phyloP scores from a whole-genome alignment of 371 early-diverging fungal species.

The Apophysomyces elegans region DNA sequence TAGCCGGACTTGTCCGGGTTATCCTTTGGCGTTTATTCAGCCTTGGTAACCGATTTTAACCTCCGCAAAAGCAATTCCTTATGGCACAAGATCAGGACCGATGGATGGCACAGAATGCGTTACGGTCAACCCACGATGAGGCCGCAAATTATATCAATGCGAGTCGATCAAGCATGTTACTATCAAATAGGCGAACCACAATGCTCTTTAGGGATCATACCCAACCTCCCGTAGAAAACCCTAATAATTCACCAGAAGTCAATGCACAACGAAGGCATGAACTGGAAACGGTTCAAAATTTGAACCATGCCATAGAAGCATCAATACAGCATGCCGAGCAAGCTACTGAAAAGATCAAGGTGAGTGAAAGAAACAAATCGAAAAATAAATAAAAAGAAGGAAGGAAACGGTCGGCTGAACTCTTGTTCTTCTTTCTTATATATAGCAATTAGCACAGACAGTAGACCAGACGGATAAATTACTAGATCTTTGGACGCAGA shows the following conservation, averaged over 20 bases:
- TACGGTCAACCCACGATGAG: neutral
- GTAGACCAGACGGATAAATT: constrained; percentile 42
- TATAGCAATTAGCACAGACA: constrained; percentile 32
- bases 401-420: too few relatives aligned
- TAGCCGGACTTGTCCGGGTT: too few relatives aligned
- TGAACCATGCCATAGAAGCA: constrained; percentile 32
- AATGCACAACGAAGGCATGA: constrained; percentile 36
- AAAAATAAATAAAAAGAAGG: neutral
- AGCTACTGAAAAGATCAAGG: constrained; percentile 23
- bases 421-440: neutral
- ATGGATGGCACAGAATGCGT: neutral
- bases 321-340: constrained; percentile 30
- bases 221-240: constrained; percentile 35
- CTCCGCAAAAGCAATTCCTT: neutral
- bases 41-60: too few relatives aligned
- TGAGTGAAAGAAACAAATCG: neutral
- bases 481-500: constrained; percentile 40
- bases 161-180: constrained; percentile 20
- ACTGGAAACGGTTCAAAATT: constrained; percentile 29
- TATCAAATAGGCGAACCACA: constrained; percentile 24
- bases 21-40: too few relatives aligned
- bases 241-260: constrained; percentile 30
- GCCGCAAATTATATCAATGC: neutral
- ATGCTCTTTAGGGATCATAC: constrained; percentile 22
- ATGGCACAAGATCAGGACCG: constrained; percentile 7